Percentiles rank a stretch among this genome's conserved stretches.
Evolutionary conservation across 163 green algal genomes (phyloP).

Genomic region (Volvox carteri): DNA sequence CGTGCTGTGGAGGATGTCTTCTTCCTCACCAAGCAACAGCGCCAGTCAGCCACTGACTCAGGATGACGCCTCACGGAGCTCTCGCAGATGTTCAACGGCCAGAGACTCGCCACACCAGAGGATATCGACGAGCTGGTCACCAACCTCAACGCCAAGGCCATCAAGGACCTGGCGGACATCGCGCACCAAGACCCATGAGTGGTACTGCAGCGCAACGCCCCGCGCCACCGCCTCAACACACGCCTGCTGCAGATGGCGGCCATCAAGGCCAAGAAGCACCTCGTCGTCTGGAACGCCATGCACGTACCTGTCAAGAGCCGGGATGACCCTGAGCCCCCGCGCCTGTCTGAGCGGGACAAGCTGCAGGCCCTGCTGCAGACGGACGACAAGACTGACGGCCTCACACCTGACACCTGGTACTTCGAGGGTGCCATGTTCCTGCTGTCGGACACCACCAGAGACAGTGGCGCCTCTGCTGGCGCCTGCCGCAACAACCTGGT

Average conservation of each 20-base stretch:
- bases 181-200: background rate
- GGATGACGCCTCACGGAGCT: background rate
- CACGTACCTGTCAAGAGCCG: background rate
- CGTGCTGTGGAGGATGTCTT: no score
- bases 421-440: no score
- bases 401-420: constrained; percentile 1
- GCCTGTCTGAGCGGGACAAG: no score
- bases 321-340: no score
- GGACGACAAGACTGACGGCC: background rate
- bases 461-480: no score
- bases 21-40: constrained; percentile 29
- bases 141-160: background rate
- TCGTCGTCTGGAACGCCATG: background rate
- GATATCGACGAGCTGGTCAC: background rate
- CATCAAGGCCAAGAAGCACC: background rate
- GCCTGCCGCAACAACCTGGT: constrained; percentile 19
- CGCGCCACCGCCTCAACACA: no score
- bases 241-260: no score
- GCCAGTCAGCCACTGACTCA: background rate
- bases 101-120: no score
- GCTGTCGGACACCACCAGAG: no score
- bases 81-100: background rate
- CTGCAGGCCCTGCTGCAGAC: no score
- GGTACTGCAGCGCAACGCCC: background rate
- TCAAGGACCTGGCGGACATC: background rate